Evolutionary conservation across 495 filamentous ascomycete species (phyloP), one percentile per base, ranked within the genome.

Genomic region (Xylaria scruposa): DNA sequence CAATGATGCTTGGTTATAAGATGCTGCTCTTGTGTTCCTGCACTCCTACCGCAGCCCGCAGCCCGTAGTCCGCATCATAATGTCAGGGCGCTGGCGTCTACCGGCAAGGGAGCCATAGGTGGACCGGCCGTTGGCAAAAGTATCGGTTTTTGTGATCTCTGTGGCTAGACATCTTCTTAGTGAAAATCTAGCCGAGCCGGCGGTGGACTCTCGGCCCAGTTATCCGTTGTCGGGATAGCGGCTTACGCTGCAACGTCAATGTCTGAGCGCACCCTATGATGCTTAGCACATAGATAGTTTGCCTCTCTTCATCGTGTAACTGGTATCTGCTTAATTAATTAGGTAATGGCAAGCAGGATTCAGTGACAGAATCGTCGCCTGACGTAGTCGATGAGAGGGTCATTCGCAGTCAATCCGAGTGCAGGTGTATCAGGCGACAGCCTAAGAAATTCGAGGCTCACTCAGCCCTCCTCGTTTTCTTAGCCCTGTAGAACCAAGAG

Each of bases 221-320:
- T 69, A 61, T 49, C 67, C 67, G 67, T 61, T 69, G 67, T 60
- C 67, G 67, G 67, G 67, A 69, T 60, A 60, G 53, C 67, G 67
- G 67, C 67, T 61, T 69, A 47, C 67, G 29, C 29, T 69, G 67
- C 4, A 69, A 69, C 67, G 24, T 33, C 17, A 42, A 49, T 58
- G 53, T 49, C 67, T 61, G 67, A 69, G 67, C 67, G 54, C 54
- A 17, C 21, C 26, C n/a, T 46, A 69, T 40, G 47, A 46, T 46
- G 54, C 67, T 49, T 36, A 33, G 67, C 36, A 54, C 49, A 21
- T 42, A 36, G 46, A 46, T 13, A 10, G 29, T n/a, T 19, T 21
- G 26, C 33, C 63, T 51, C 36, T 46, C 42, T 47, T 4, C 36
- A 26, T 17, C 38, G 26, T 33, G 29, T 38, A 12, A 36, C 19